Conservation (phyloP, 768 basidiomycete species). For the Hypholoma fasciculare region DNA sequence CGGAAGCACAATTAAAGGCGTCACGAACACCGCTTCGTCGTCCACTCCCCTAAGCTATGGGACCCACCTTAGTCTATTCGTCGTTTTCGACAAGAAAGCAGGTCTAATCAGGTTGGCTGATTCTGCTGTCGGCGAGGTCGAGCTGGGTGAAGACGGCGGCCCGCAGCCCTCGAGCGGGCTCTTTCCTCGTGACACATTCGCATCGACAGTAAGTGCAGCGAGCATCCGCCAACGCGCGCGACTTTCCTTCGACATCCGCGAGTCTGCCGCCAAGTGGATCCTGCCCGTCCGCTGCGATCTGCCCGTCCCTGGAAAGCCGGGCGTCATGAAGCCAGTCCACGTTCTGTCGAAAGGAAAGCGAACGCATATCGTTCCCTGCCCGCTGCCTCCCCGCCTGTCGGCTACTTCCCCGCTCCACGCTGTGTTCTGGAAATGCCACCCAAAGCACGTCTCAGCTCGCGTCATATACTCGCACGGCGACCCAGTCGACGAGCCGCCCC, state of each 20-base stretch:
- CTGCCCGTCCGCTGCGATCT: constrained; percentile 48
- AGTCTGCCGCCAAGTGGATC: constrained; percentile 43
- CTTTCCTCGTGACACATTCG: constrained; percentile 28
- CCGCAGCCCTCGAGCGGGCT: constrained; percentile 25
- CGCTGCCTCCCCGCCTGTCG: constrained; percentile 56
- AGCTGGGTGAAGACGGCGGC: constrained; percentile 49
- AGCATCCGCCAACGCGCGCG: constrained; percentile 29
- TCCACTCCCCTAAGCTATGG: constrained; percentile 50
- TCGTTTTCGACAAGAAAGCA: constrained; percentile 86
- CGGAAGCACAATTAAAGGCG: constrained; percentile 33
- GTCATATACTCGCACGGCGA: constrained; percentile 32
- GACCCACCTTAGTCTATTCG: constrained; percentile 76
- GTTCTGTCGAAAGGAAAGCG: constrained; percentile 69
- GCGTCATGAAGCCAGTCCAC: constrained; percentile 46
- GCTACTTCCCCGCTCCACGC: constrained; percentile 50
- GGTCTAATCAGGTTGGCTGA: constrained; percentile 81
- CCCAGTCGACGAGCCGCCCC: constrained; percentile 32
- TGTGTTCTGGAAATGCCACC: constrained; percentile 58
- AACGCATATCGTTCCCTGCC: constrained; percentile 68
- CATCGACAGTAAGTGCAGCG: constrained; percentile 21
- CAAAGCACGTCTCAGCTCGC: constrained; percentile 55
- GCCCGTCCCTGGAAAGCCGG: constrained; percentile 33
- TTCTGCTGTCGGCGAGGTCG: constrained; percentile 78
- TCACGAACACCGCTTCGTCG: constrained; percentile 28
- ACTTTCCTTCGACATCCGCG: constrained; percentile 35